Evolutionary conservation across 1,284 basidiomycete genomes (phyloP).

Genomic region (Microbotryum silenes-acaulis): DNA sequence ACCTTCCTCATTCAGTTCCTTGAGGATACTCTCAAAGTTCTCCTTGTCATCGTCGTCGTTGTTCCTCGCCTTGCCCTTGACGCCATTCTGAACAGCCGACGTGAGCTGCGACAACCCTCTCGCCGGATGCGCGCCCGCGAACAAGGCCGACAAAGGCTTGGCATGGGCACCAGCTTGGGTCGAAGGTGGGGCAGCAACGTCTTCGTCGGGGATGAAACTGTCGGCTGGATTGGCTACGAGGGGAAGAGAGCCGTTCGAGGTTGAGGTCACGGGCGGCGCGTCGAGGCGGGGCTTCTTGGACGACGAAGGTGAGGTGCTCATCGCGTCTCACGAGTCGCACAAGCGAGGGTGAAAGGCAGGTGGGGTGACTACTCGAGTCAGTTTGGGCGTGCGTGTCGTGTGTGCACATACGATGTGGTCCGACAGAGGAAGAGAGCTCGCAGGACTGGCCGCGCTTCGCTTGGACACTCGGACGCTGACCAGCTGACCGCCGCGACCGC

Average conservation of each 20-base stretch:
- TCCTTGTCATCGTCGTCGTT: conserved; percentile 19
- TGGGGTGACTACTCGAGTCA: background rate
- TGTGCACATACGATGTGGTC: too few relatives aligned
- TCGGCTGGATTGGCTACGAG: too few relatives aligned
- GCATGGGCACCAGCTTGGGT: conserved; percentile 28
- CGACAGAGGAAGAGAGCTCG: too few relatives aligned
- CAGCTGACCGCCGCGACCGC: too few relatives aligned
- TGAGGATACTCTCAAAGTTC: conserved; percentile 26
- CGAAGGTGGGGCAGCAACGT: conserved; percentile 29
- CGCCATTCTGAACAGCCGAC: background rate
- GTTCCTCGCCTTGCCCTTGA: conserved; percentile 24
- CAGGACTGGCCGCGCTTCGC: too few relatives aligned
- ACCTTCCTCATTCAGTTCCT: conserved; percentile 27
- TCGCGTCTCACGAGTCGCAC: background rate
- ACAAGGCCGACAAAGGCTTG: conserved; percentile 28
- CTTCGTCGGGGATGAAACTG: conserved; percentile 23
- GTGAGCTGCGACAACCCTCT: background rate
- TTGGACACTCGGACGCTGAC: too few relatives aligned
- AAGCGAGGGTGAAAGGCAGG: background rate
- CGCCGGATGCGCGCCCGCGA: conserved; percentile 4
- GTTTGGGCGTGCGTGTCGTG: too few relatives aligned
- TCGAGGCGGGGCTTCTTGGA: too few relatives aligned
- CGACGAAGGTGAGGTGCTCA: too few relatives aligned
- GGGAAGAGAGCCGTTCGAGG: too few relatives aligned
- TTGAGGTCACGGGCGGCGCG: too few relatives aligned